Evolutionary conservation across 805 yeast genomes (phyloP).

Genomic region (Ogataea polymorpha): DNA sequence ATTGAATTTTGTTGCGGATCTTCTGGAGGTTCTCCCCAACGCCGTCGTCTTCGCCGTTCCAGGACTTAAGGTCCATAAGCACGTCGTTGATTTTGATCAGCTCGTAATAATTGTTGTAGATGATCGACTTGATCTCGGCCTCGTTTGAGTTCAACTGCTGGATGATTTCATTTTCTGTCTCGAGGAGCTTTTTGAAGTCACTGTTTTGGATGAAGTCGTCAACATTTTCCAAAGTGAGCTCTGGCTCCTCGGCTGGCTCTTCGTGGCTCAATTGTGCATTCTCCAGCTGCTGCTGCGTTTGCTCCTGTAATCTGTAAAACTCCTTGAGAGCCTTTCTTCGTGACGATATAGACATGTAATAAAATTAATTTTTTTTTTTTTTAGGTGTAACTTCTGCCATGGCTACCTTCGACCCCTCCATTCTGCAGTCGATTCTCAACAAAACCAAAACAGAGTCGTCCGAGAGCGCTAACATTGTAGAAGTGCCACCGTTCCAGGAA

Average conservation of each 20-base stretch:
- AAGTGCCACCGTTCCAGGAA: conserved; percentile 44
- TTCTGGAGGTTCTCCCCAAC: conserved; percentile 24
- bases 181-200: conserved; percentile 33
- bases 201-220: conserved; percentile 32
- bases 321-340: conserved; percentile 42
- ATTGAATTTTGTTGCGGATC: conserved; percentile 23
- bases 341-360: conserved; percentile 8
- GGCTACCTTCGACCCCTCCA: conserved; percentile 20
- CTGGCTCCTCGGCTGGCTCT: conserved; percentile 4
- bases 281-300: conserved; percentile 23
- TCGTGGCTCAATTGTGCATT: conserved; percentile 2
- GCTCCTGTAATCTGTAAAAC: conserved; percentile 38
- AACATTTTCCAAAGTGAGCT: conserved; percentile 27
- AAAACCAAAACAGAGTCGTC: conserved; percentile 11
- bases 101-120: conserved; percentile 74
- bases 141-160: conserved; percentile 49
- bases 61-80: conserved; percentile 36
- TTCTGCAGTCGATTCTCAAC: conserved; percentile 22
- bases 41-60: conserved; percentile 19
- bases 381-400: not conserved
- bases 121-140: conserved; percentile 63
- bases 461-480: conserved; percentile 10
- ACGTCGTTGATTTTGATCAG: conserved; percentile 64
- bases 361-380: not conserved
- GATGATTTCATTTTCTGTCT: conserved; percentile 40